Evolutionary conservation across 306 rosid species (phyloP), one percentile per base, ranked within the genome.

Genomic region (Rosa chinensis): DNA sequence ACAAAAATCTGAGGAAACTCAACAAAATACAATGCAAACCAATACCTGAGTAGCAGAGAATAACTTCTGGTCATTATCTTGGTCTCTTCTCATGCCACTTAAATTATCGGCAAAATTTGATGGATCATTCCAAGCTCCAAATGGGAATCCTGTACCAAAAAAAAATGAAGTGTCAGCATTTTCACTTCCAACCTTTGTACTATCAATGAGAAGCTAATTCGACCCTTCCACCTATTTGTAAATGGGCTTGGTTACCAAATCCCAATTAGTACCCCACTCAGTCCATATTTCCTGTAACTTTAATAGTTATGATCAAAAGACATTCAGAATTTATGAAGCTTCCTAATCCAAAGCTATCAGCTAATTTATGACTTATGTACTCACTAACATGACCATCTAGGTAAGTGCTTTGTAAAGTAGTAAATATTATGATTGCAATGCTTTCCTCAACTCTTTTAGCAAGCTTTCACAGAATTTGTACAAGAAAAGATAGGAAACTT

Each of bases 31-130:
- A 47, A 66, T 8, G 13, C 50, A 44, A 40, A 20, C 12, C 23
- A 39, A 69, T 82, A 94, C 97, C 94, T 92, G 92, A 86, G 56
- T 48, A 67, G 85, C 77, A 62, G 92, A 80, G 73, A 84, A 89
- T 62, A 88, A 55, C 78, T 89, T 86, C 56, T 79, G 86, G 44
- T 79, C 86, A 40, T 61, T 78, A 63, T 84, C 87, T 70, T 78
- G 90, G 71, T 88, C 92, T 71, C 94, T 84, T 80, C 87, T 89
- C 74, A 86, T 28, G 77, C 84, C 89, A 49, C 49, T 73, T 48
- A 81, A 77, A 67, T 81, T 80, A 53, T 89, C 92, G 4, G 87
- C 48, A 74, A 85, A 85, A 67, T 83, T 82, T 21, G 86, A 81
- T 11, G 97, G 73, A 45, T 88, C 88, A 48, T 84, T 89, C 92